Percentiles rank a stretch among this genome's conserved stretches.
These are phyloP conservation scores for Penium margaritaceum DNA, from an alignment of 139 green algal species.

Conservation along the genomic window DNA sequence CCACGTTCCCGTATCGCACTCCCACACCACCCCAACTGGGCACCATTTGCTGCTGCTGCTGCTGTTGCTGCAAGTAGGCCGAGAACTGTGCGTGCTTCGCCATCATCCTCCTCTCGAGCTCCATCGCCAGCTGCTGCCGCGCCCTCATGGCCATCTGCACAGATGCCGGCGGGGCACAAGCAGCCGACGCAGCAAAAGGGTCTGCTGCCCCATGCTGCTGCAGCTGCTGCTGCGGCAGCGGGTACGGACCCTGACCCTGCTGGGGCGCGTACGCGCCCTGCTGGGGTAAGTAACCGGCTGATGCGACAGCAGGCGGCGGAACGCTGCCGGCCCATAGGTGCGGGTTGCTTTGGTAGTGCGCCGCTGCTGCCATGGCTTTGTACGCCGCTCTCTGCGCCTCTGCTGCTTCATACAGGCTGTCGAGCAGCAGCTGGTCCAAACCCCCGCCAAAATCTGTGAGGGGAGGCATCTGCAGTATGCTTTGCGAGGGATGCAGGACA, in stretches of 20 bases:
- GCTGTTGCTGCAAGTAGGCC: slow-evolving; percentile 3
- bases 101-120: slow-evolving; percentile 29
- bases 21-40: slow-evolving; percentile 11
- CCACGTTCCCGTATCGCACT: slow-evolving; percentile 30
- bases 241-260: neutral
- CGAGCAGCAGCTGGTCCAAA: slow-evolving; percentile 32
- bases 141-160: slow-evolving; percentile 36
- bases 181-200: slow-evolving; percentile 23
- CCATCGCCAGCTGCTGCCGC: slow-evolving; percentile 35
- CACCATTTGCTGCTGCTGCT: neutral
- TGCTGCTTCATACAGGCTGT: slow-evolving; percentile 34
- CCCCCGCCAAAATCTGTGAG: neutral
- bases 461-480: neutral
- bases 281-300: no score
- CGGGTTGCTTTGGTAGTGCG: no score
- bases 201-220: neutral
- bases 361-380: slow-evolving; percentile 2
- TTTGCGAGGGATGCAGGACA: no score
- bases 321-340: no score
- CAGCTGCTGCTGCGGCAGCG: neutral
- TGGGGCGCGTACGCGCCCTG: neutral
- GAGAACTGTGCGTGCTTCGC: slow-evolving; percentile 17
- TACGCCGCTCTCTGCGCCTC: slow-evolving; percentile 10
- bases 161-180: slow-evolving; percentile 19
- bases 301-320: no score